Base-by-base conservation (phyloP, 768 basidiomycete genomes). In the Rhodocollybia butyracea region DNA sequence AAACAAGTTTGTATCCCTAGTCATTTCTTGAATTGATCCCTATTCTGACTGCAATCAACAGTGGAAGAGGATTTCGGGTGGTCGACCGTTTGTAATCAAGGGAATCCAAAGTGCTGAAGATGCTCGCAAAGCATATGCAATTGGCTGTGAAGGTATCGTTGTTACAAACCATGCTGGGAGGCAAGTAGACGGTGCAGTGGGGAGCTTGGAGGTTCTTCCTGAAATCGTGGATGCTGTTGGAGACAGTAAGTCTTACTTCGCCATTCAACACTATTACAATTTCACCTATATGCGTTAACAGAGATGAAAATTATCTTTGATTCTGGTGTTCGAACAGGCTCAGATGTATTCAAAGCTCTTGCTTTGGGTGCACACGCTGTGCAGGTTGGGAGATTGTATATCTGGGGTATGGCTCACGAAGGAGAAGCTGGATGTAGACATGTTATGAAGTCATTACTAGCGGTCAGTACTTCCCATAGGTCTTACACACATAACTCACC, bases 281-380 rank as follows among this genome's bases (percentile, higher is more conserved):
- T 19, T 27, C 15, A 5, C 38, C 51, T 22, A n/a, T n/a, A n/a
- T n/a, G n/a, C n/a, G n/a, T n/a, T n/a, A 54, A 24, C 59, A 76
- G 76, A 77, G 64, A 72, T 78, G 71, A 77, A 73, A 1, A 73
- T 83, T 53, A 67, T 81, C 22, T 80, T 79, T 57, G 80, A 82
- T 65, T 80, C 77, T n/a, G 79, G 82, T 10, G 72, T 82, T 29
- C 72, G 76, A 51, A 77, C 75, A 8, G 81, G 75, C 3, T 62
- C 79, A 4, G 80, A 83, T 57, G 66, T 81, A n/a, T 76, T 81
- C 69, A 82, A 83, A 68, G 82, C 82, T 3, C 64, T 83, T 42
- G 80, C 81, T 2, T 68, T 83, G 17, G 80, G 81, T 21, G 81
- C 81, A 15, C 75, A 82, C 56, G 76, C 74, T 2, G 81, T 82